Evolutionary conservation across 2,329 filamentous ascomycete species (phyloP).

Genomic region (Penicillium sp.): DNA sequence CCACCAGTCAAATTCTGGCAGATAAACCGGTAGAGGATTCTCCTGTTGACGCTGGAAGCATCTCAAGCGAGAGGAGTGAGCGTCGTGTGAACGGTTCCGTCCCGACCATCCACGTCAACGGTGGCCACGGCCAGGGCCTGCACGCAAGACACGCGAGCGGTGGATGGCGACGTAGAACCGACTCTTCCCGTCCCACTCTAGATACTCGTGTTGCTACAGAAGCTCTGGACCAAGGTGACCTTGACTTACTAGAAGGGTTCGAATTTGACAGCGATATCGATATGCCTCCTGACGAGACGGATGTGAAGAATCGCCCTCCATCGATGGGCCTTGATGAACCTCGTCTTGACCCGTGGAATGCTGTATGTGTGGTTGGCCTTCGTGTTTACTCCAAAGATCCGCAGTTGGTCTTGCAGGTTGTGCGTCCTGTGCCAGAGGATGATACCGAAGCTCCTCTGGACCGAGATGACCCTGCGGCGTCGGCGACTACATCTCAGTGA

Average conservation of each 20-base stretch:
- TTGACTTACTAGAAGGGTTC: conserved; percentile 41
- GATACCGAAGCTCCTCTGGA: conserved; percentile 45
- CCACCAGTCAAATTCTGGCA: conserved; percentile 21
- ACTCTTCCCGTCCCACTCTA: conserved; percentile 27
- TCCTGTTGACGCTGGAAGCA: conserved; percentile 25
- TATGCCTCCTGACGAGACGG: conserved; percentile 36
- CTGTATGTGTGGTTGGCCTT: conserved; percentile 60
- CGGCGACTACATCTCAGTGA: conserved; percentile 25
- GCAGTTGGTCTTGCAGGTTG: conserved; percentile 53
- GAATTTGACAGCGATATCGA: conserved; percentile 47
- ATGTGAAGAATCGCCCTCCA: conserved; percentile 9
- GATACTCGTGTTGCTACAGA: conserved; percentile 27
- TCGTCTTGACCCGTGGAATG: conserved; percentile 55
- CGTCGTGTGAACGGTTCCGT: conserved; percentile 21
- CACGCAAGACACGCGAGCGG: conserved; percentile 18
- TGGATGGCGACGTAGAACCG: conserved; percentile 11
- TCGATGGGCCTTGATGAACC: conserved; percentile 4
- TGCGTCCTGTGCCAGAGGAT: conserved; percentile 45
- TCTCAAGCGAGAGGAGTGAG: conserved; percentile 23
- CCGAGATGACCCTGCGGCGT: conserved; percentile 42
- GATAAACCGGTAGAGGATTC: conserved; percentile 29
- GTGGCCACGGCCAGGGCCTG: conserved; percentile 21
- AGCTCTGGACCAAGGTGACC: conserved; percentile 28
- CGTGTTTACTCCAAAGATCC: conserved; percentile 57
- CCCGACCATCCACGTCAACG: conserved; percentile 32